Evolutionary conservation across 2,329 filamentous ascomycete species (phyloP).

Genomic region (Aureobasidium sp.): DNA sequence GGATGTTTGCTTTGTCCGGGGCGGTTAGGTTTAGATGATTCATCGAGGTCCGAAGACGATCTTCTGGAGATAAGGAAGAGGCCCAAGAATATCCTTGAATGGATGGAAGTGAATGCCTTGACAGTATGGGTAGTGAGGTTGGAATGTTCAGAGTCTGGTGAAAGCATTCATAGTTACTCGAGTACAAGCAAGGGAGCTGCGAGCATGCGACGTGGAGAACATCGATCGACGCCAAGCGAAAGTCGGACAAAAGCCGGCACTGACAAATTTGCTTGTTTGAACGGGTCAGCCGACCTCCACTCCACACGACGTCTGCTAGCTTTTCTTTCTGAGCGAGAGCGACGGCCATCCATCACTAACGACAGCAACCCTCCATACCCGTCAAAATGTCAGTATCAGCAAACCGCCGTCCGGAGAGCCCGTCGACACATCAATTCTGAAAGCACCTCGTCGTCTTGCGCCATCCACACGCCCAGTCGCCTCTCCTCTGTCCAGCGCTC

Average conservation of each 20-base stretch:
- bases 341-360: constrained; percentile 15
- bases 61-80: neutral
- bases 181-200: constrained; percentile 1
- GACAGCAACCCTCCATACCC: constrained; percentile 14
- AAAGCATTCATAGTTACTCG: neutral
- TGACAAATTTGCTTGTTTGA: no score
- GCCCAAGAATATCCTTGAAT: neutral
- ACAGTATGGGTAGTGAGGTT: neutral
- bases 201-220: neutral
- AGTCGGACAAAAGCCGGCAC: constrained; percentile 6
- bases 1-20: constrained; percentile 7
- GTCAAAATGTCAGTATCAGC: constrained; percentile 16
- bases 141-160: neutral
- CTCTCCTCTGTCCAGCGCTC: constrained; percentile 1
- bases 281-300: no score
- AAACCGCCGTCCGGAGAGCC: constrained; percentile 14
- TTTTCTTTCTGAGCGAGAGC: constrained; percentile 15
- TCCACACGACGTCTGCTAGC: neutral
- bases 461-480: constrained; percentile 4
- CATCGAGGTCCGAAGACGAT: neutral
- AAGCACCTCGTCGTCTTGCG: constrained; percentile 12
- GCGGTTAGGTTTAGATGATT: constrained; percentile 5
- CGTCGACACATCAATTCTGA: constrained; percentile 1
- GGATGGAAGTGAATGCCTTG: neutral
- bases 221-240: neutral